Evolutionary conservation across 352 stramenopile species (phyloP).

Genomic region (Globisporangium polare): DNA sequence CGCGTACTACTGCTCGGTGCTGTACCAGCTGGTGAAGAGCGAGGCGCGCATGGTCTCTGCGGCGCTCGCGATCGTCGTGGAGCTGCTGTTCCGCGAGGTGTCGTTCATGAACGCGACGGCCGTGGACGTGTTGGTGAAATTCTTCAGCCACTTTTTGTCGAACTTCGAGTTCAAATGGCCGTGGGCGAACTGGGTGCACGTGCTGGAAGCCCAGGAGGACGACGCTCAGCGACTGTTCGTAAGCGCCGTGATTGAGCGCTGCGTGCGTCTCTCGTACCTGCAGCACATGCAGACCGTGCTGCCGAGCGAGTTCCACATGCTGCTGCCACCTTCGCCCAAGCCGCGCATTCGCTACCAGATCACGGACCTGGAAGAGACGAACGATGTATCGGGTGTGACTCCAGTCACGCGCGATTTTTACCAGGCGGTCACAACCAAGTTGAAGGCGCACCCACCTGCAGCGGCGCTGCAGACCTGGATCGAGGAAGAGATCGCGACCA

Average conservation of each 20-base stretch:
- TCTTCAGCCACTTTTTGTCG: slow-evolving; percentile 84
- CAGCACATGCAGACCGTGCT: slow-evolving; percentile 81
- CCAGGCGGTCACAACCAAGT: slow-evolving; percentile 49
- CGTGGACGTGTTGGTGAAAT: slow-evolving; percentile 61
- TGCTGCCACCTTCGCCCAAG: slow-evolving; percentile 69
- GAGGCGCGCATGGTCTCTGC: slow-evolving; percentile 61
- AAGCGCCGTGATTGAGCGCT: slow-evolving; percentile 79
- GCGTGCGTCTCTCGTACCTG: slow-evolving; percentile 79
- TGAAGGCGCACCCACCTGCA: slow-evolving; percentile 63
- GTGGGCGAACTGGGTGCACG: slow-evolving; percentile 72
- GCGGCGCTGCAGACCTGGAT: slow-evolving; percentile 54
- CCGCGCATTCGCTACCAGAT: slow-evolving; percentile 60
- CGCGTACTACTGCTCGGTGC: slow-evolving; percentile 62
- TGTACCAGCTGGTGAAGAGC: slow-evolving; percentile 78
- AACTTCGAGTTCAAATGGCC: slow-evolving; percentile 89
- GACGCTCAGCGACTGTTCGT: slow-evolving; percentile 83
- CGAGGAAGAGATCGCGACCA: slow-evolving; percentile 41
- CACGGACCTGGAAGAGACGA: slow-evolving; percentile 10
- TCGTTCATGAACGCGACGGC: slow-evolving; percentile 61
- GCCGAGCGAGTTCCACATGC: slow-evolving; percentile 68
- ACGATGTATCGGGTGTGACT: slow-evolving; percentile 22
- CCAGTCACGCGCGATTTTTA: slow-evolving; percentile 45
- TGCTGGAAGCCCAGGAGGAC: slow-evolving; percentile 74
- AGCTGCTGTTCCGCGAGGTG: slow-evolving; percentile 82
- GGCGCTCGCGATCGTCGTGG: slow-evolving; percentile 75